A percentile compares a stretch with the other conserved stretches of the same genome.
Conservation (phyloP, 2,329 filamentous ascomycete species). For the Emmonsia crescens region DNA sequence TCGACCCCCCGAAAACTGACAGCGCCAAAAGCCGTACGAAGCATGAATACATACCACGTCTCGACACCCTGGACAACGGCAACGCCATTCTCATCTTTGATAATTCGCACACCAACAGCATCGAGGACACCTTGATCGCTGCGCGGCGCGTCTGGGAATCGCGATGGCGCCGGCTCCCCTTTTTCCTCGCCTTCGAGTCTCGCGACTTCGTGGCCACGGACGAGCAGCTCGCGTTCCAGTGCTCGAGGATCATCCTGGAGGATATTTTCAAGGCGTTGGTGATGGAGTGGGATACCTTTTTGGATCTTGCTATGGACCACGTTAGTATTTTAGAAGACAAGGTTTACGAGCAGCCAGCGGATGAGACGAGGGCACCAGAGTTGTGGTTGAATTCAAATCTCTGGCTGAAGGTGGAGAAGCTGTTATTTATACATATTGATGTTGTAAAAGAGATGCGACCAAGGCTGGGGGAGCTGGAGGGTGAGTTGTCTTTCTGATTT, state of each 20-base stretch:
- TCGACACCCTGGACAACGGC: slow-evolving; percentile 39
- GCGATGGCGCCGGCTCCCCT: slow-evolving; percentile 44
- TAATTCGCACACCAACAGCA: slow-evolving; percentile 36
- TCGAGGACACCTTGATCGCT: slow-evolving; percentile 41
- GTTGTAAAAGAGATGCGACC: slow-evolving; percentile 36
- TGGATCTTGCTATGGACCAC: slow-evolving; percentile 38
- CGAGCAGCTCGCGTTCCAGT: slow-evolving; percentile 35
- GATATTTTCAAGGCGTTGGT: slow-evolving; percentile 41
- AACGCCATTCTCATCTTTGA: slow-evolving; percentile 45
- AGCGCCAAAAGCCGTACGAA: slow-evolving; percentile 20
- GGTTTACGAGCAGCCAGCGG: slow-evolving; percentile 44
- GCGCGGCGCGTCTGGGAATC: slow-evolving; percentile 41
- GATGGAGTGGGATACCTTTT: slow-evolving; percentile 36
- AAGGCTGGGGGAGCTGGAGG: slow-evolving; percentile 33
- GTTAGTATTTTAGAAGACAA: slow-evolving; percentile 41
- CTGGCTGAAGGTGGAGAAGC: slow-evolving; percentile 44
- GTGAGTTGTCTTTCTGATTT: slow-evolving; percentile 9
- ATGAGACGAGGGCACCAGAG: slow-evolving; percentile 42
- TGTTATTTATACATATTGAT: slow-evolving; percentile 41
- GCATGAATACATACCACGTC: slow-evolving; percentile 30
- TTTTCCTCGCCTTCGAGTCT: slow-evolving; percentile 36
- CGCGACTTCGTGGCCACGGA: slow-evolving; percentile 31
- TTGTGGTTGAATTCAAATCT: slow-evolving; percentile 41
- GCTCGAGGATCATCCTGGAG: slow-evolving; percentile 40
- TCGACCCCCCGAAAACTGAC: slow-evolving; percentile 23